Base-by-base conservation (phyloP, 176 grass and related monocot genomes). In the Tillandsia leiboldiana region DNA sequence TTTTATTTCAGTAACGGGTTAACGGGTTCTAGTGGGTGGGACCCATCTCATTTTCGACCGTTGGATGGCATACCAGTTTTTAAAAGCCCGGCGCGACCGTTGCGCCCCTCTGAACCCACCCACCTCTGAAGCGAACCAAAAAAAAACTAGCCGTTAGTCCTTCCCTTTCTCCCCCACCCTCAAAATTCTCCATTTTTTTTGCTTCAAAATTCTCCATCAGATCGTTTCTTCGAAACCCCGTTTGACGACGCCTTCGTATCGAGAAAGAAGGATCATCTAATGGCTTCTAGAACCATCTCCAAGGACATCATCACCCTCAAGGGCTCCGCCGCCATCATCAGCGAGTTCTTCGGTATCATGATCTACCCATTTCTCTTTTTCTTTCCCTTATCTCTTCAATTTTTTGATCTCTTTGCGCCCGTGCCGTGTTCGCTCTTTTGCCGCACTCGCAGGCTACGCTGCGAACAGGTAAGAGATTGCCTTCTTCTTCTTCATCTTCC, bases 261-360 rank as follows among this genome's bases (percentile, higher is more conserved):
- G 73, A 70, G 28, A 13, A 7, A 79, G 59, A 79, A 14, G 20
- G 72, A 47, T 29, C 53, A 47, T 29, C 53, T 53, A 15, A 99
- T 99, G 94, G 94, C 77, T 61, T 93, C 90, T 70, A 83, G 90
- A 86, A 93, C 90, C 14, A 73, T 63, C 65, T 88, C 90, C 53
- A 99, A 99, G 94, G 94, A 99, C 65, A 88, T 99, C 90, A 99
- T 99, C 87, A 93, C 94, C 1, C 90, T 99, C 54, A 82, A 86
- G 49, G 94, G 94, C 72, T 99, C 94, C 50, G 77, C 94, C 12
- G 87, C 94, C 71, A 99, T 99, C 76, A 84, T 99, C 87, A 88
- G 94, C 90, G 90, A 99, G 80, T 99, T 99, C 84, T 94, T 99
- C 71, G 87, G 90, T 97, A 78, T 70, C 48, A 69, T 50, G 18